phyloP scores from a whole-genome alignment of 192 early-diverging fungal species.

The Coemansia sp. region DNA sequence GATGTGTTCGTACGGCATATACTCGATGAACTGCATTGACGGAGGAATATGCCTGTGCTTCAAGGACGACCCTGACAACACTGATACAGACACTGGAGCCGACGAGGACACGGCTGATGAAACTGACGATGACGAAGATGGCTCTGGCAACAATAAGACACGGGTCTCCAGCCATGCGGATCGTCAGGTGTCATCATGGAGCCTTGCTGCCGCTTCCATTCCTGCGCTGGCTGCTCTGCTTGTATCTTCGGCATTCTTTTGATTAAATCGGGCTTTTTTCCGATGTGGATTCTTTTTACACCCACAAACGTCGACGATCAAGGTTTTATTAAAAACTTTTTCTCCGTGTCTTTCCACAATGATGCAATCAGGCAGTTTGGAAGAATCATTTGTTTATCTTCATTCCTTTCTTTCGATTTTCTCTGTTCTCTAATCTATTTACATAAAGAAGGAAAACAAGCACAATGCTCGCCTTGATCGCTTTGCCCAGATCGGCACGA shows the following conservation, averaged over 20 bases:
- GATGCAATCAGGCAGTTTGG: no score
- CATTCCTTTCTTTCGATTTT: constrained; percentile 5
- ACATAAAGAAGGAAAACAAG: background rate
- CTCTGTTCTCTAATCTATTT: background rate
- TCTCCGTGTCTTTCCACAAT: no score
- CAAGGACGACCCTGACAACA: constrained; percentile 21
- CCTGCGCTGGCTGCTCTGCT: constrained; percentile 20
- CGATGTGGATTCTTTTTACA: no score
- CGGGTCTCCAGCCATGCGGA: constrained; percentile 11
- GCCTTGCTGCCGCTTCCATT: constrained; percentile 15
- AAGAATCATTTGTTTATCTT: background rate
- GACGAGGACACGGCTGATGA: background rate
- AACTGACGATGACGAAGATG: constrained; percentile 2
- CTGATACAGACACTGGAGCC: constrained; percentile 4
- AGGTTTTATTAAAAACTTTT: no score
- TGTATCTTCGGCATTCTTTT: constrained; percentile 28
- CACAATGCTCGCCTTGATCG: constrained; percentile 1
- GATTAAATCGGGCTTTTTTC: background rate
- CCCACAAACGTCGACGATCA: background rate
- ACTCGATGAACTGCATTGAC: constrained; percentile 40
- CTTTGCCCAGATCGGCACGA: background rate
- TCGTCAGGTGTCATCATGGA: constrained; percentile 16
- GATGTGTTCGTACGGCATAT: constrained; percentile 41
- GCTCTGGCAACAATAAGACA: background rate
- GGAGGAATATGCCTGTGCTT: constrained; percentile 53